Percentiles rank a stretch among this genome's conserved stretches.
phyloP scores from a whole-genome alignment of 2,329 filamentous ascomycete genomes.

The Fusarium avenaceum region DNA sequence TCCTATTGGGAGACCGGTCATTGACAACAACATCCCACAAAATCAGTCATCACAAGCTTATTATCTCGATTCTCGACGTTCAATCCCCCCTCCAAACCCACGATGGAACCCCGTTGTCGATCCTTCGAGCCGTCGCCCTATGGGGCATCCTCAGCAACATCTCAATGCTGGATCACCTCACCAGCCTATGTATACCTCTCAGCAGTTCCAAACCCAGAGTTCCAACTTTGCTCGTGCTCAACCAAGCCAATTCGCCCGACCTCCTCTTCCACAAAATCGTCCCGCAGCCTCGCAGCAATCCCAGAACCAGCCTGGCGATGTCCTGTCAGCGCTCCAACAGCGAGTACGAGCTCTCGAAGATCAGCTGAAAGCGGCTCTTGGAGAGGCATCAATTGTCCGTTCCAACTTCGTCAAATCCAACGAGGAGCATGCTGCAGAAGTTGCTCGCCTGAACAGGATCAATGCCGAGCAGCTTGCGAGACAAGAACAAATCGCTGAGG shows the following conservation, averaged over 20 bases:
- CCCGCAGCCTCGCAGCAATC: slow-evolving; percentile 44
- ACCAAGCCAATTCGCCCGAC: slow-evolving; percentile 60
- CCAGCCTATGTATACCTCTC: slow-evolving; percentile 49
- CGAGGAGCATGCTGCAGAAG: slow-evolving; percentile 72
- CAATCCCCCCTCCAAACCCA: slow-evolving; percentile 54
- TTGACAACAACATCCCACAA: slow-evolving; percentile 55
- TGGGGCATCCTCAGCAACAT: slow-evolving; percentile 35
- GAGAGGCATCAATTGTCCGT: slow-evolving; percentile 82
- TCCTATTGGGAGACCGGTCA: slow-evolving; percentile 54
- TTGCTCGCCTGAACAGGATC: slow-evolving; percentile 72
- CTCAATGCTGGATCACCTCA: slow-evolving; percentile 32
- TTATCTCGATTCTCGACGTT: slow-evolving; percentile 42
- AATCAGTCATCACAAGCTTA: slow-evolving; percentile 47
- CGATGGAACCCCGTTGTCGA: slow-evolving; percentile 57
- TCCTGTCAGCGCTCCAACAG: slow-evolving; percentile 64
- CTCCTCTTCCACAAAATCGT: slow-evolving; percentile 49
- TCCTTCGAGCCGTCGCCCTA: slow-evolving; percentile 38
- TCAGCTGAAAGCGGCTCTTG: slow-evolving; percentile 73
- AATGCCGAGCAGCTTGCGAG: slow-evolving; percentile 74
- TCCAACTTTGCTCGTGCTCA: slow-evolving; percentile 51
- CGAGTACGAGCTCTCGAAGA: slow-evolving; percentile 66
- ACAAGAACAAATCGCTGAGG: slow-evolving; percentile 74
- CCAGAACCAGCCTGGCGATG: slow-evolving; percentile 52
- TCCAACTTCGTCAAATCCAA: slow-evolving; percentile 74
- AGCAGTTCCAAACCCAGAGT: slow-evolving; percentile 51